Conservation (phyloP, 2,329 filamentous ascomycete genomes). For the Fusarium sp. region DNA sequence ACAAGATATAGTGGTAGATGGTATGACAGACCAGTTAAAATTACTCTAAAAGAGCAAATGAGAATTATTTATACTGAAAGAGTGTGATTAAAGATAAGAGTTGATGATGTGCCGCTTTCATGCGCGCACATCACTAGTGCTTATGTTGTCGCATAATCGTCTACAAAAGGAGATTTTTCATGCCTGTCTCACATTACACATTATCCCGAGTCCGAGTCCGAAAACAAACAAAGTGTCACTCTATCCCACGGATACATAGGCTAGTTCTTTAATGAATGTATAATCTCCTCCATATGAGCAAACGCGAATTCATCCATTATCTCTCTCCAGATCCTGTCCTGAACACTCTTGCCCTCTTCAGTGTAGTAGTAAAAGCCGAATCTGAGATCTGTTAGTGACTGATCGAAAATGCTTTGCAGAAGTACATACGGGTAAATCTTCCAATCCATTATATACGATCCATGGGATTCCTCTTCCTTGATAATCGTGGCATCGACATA, state of each 20-base stretch:
- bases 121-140: background rate
- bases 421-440: background rate
- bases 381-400: rapidly evolving
- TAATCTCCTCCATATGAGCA: background rate
- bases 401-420: rapidly evolving
- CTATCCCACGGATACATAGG: rapidly evolving
- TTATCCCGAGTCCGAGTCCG: background rate
- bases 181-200: too few relatives aligned
- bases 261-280: background rate
- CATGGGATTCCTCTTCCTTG: background rate
- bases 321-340: background rate
- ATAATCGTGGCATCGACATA: background rate
- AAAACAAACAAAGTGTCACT: background rate
- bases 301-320: conserved; percentile 10
- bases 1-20: background rate
- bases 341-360: background rate
- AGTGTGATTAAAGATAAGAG: background rate
- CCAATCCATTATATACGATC: conserved; percentile 7
- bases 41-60: background rate
- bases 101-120: background rate
- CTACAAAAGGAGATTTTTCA: background rate
- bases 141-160: background rate
- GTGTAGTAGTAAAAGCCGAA: background rate
- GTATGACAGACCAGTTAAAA: background rate
- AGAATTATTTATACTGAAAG: background rate